phyloP scores from a whole-genome alignment of 768 basidiomycete species.

The Leucogyrophana mollusca region DNA sequence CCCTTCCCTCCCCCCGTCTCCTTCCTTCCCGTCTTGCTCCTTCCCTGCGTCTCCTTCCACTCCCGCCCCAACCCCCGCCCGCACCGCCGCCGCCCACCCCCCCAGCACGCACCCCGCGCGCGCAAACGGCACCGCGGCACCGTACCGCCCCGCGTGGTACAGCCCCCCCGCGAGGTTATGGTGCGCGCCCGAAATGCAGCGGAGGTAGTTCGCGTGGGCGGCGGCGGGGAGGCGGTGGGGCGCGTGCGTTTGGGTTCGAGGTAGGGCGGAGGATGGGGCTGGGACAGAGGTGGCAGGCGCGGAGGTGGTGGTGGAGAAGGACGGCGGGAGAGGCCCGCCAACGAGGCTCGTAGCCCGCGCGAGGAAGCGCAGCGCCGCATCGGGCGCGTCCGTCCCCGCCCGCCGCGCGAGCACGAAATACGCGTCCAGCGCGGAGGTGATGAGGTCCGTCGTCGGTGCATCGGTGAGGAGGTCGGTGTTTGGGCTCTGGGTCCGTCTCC shows the following conservation, averaged over 20 bases:
- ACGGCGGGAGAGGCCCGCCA: background rate
- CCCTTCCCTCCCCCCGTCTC: conserved; percentile 42
- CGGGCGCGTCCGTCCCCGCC: conserved; percentile 45
- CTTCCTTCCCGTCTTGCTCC: conserved; percentile 25
- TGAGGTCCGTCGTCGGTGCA: conserved; percentile 29
- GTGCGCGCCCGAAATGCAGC: conserved; percentile 71
- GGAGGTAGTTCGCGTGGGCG: conserved; percentile 50
- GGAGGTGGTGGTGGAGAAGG: too few relatives aligned
- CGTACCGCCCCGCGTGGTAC: conserved; percentile 62
- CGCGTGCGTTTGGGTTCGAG: conserved; percentile 7
- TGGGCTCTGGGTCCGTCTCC: conserved; percentile 4
- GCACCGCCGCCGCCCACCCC: conserved; percentile 39
- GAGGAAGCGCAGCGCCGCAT: conserved; percentile 44
- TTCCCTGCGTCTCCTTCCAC: conserved; percentile 11
- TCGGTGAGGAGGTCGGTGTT: conserved; percentile 2
- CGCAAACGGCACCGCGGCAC: conserved; percentile 67
- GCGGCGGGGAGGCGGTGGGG: conserved; percentile 21
- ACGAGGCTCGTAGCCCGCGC: conserved; percentile 36
- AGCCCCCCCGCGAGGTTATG: conserved; percentile 69
- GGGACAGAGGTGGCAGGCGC: background rate
- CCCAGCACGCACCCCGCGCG: conserved; percentile 60
- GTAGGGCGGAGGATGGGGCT: background rate
- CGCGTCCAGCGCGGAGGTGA: conserved; percentile 52
- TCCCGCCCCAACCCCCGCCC: background rate
- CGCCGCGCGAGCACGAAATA: conserved; percentile 49